Evolutionary conservation across 306 rosid genomes (phyloP), one percentile per base, ranked within the genome.

Genomic region (Cyclanthera cordifolia): DNA sequence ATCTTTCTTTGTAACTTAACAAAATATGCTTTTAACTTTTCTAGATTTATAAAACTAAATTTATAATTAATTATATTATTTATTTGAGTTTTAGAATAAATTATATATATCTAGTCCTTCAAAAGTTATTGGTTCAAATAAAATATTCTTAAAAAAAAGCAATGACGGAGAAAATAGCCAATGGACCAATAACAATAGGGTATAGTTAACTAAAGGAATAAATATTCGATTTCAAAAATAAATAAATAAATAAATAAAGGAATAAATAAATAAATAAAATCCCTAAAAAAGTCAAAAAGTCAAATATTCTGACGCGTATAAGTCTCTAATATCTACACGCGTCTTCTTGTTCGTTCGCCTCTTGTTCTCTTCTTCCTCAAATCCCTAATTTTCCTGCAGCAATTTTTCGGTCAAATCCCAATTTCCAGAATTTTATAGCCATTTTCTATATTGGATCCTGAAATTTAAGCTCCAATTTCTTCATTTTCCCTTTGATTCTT

Each of bases 401-500:
- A 63, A 34, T 21, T 63, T 43, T 32, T 41, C 20, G 28, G 0
- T 2, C 27, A 19, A 19, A 5, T 8, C 4, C 28, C 15, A 20
- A 8, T 57, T 57, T 6, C 17, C 28, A 2, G n/a, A 61, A 10
- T 3, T 60, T 61, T 11, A 0, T 39, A 11, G 17, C 69, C 5
- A 23, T 41, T 41, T 64, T 20, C 67, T 45, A 24, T 10, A 9
- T 73, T 73, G 30, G 56, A 63, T 12, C 17, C 32, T 15, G 4
- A 32, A 12, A 59, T 74, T 61, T 14, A 52, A 41, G 28, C 60
- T 49, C 59, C 14, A 47, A 16, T 41, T 12, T 58, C 76, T 70
- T 25, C 73, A 28, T 53, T 25, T 61, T 54, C 53, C 6, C 25
- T 50, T 28, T 53, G 61, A 70, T 67, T 73, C 72, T 55, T 78